Evolutionary conservation across 108 stramenopile genomes (phyloP), one percentile per base, ranked within the genome.

Genomic region (Nitzschia inconspicua): DNA sequence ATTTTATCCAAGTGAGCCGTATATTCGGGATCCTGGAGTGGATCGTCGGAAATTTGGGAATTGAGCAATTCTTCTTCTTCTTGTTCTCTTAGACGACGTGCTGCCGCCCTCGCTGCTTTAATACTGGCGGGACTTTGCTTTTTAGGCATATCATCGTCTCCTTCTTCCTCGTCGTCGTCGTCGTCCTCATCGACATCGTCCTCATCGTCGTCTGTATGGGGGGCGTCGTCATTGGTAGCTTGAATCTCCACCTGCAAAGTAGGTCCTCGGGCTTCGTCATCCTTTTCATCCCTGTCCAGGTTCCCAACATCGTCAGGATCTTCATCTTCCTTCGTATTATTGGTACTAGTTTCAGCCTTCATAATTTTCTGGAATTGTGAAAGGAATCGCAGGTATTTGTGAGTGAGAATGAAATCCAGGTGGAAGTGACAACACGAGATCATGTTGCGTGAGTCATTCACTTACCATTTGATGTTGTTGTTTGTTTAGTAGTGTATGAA

Each of bases 1-100:
- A 88, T 82, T 36, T 57, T 54, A 14, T 58, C 55, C 55, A 63
- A 26, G 49, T 72, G 63, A 18, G 62, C 68, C 20, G 51, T 41
- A 26, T 44, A 53, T 32, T 62, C 54, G 16, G 68, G 60, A 30
- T 70, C 68, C 29, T 11, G 7, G 32, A 44, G 40, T 19, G 49
- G 56, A 16, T 59, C 63, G 20, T 72, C 56, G 37, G 49, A 37
- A 31, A 56, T 14, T 0, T 39, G 19, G 4, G 26, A 16, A 23
- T 49, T 19, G 20, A 49, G 22, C 20, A 49, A 23, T 2, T 23
- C 28, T 26, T 26, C 27, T 29, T 49, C 48, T n/a, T 49, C 48
- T 29, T 49, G 29, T 23, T 49, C 30, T 7, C 30, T 29, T n/a
- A n/a, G n/a, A 1, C 1, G 26, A n/a, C 1, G 4, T 3, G 11